Evolutionary conservation across 306 rosid species (phyloP), one percentile per base, ranked within the genome.

Genomic region (Begonia loranthoides): DNA sequence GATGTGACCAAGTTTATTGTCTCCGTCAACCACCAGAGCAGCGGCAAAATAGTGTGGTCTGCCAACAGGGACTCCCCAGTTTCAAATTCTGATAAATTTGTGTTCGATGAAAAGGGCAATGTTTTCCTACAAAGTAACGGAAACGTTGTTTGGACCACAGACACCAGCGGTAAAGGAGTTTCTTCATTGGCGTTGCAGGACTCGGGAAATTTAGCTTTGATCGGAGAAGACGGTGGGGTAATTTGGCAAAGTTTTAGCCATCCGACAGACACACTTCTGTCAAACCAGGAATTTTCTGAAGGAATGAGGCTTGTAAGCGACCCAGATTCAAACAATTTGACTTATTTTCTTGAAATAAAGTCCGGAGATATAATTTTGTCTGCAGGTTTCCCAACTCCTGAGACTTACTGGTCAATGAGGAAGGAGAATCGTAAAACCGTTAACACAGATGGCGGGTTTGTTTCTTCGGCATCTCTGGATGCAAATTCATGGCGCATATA

Each of bases 191-290:
- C 69, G 54, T 67, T 90, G 75, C 68, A 21, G 57, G 83, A 80
- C 54, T 68, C 70, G 0, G 99, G 99, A 15, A 86, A 86, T 36
- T 71, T 90, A 70, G 86, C 69, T 59, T 59, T 90, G 72, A 49
- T 72, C 40, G 78, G 77, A 19, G 71, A 24, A 9, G 79, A 70
- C 33, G 62, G n/a, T 34, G 56, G 55, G 1, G 36, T 69, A 5
- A 54, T 80, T 58, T 90, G 99, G 99, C 80, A 83, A 59, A 86
- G 99, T 79, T 90, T 90, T 63, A 55, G 52, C 48, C 78, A 82
- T 58, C 99, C 95, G 14, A 86, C 95, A 1, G 73, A 90, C 72
- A 83, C 94, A 45, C 73, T 90, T 51, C 50, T 83, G 51, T 77
- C 84, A 59, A 61, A 41, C 39, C 99, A 90, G 67, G 64, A 69